A percentile compares a stretch with the other conserved stretches of the same genome.
phyloP scores from a whole-genome alignment of 1,284 basidiomycete genomes.

The Puccinia novopanici region DNA sequence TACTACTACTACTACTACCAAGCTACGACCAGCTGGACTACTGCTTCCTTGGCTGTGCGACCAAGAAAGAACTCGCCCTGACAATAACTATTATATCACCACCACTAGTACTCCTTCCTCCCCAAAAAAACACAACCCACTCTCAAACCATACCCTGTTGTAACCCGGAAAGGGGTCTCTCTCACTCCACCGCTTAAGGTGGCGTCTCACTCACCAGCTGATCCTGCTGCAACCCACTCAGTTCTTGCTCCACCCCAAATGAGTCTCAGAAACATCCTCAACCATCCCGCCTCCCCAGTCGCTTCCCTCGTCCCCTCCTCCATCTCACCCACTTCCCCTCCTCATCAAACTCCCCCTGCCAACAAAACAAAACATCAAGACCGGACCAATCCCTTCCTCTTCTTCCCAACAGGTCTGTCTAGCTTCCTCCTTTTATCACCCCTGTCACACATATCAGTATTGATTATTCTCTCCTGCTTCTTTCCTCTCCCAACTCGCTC shows the following conservation, averaged over 20 bases:
- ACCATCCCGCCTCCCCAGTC: constrained; percentile 44
- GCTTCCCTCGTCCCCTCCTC: constrained; percentile 37
- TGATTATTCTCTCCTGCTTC: background rate
- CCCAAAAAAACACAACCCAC: too few relatives aligned
- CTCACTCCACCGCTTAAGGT: background rate
- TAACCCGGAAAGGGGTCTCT: too few relatives aligned
- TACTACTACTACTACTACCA: too few relatives aligned
- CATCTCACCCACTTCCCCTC: constrained; percentile 21
- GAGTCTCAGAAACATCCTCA: constrained; percentile 50
- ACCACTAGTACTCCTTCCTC: too few relatives aligned
- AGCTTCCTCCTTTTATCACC: background rate
- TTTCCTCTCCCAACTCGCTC: background rate
- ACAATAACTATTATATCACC: too few relatives aligned
- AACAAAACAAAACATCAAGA: background rate
- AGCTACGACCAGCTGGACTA: too few relatives aligned
- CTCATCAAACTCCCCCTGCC: constrained; percentile 1
- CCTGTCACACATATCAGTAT: background rate
- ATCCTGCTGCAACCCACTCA: background rate
- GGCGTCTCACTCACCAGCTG: background rate
- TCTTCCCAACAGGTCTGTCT: constrained; percentile 3
- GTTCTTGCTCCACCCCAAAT: background rate
- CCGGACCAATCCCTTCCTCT: background rate
- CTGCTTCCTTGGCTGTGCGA: too few relatives aligned
- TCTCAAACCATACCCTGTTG: too few relatives aligned
- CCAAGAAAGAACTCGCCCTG: too few relatives aligned